Conservation (phyloP, 2,329 filamentous ascomycete genomes). For the Colletotrichum tropicicola region DNA sequence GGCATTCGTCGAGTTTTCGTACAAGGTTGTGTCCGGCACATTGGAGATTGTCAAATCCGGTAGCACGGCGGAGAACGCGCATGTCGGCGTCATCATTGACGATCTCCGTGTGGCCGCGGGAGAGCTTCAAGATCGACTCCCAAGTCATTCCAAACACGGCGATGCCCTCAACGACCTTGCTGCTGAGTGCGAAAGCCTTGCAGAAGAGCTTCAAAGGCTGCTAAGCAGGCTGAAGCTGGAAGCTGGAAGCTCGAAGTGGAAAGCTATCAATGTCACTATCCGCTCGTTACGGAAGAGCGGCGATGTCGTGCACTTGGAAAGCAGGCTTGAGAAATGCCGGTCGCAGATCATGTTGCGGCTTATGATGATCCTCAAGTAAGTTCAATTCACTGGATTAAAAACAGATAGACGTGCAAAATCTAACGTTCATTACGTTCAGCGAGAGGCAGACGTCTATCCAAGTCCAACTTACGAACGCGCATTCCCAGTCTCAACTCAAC, state of each 20-base stretch:
- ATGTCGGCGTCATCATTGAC: neutral
- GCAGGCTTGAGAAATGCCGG: neutral
- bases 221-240: neutral
- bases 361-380: neutral
- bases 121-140: neutral
- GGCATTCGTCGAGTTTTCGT: neutral
- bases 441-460: neutral
- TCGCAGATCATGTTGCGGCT: neutral
- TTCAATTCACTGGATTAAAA: neutral
- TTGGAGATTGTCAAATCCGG: neutral
- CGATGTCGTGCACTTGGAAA: neutral
- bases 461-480: neutral
- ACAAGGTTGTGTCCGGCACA: neutral
- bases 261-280: neutral
- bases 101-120: neutral
- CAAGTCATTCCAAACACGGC: neutral
- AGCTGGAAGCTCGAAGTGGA: neutral
- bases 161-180: neutral
- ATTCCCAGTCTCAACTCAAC: neutral
- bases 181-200: neutral
- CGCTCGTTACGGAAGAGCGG: neutral
- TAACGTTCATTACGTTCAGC: neutral
- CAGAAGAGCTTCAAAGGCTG: neutral
- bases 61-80: neutral
- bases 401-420: neutral